phyloP scores from a whole-genome alignment of 2,329 filamentous ascomycete species.

The Torrubiella hemipterigena region DNA sequence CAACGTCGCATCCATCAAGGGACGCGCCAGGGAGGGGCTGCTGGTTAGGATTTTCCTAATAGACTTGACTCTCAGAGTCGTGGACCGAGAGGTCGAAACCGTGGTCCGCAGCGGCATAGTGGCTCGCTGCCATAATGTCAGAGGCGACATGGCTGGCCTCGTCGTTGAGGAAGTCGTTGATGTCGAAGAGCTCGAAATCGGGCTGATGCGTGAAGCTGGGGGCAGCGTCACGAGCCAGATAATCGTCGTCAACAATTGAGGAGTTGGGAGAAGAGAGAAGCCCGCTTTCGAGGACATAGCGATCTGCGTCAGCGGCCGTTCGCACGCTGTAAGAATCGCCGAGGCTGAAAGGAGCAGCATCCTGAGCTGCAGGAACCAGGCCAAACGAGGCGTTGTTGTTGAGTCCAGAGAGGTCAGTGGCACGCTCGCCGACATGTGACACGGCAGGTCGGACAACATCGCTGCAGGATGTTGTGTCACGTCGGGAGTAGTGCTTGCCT shows the following conservation, averaged over 20 bases:
- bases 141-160: constrained; percentile 31
- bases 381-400: constrained; percentile 27
- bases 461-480: constrained; percentile 99
- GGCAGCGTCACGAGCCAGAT: constrained; percentile 50
- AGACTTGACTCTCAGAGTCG: constrained; percentile 48
- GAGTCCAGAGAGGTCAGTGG: constrained; percentile 32
- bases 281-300: constrained; percentile 64
- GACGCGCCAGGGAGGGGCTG: constrained; percentile 65
- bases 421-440: constrained; percentile 81
- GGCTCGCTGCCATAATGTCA: constrained; percentile 36
- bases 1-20: constrained; percentile 62
- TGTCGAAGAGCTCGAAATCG: constrained; percentile 35
- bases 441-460: constrained; percentile 99
- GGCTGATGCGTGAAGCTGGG: constrained; percentile 28
- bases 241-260: constrained; percentile 53
- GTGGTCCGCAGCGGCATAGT: constrained; percentile 40
- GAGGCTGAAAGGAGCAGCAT: constrained; percentile 55
- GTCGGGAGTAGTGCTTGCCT: constrained; percentile 51
- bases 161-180: constrained; percentile 44
- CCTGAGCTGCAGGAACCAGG: constrained; percentile 41
- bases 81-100: constrained; percentile 38
- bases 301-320: constrained; percentile 60
- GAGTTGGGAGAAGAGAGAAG: constrained; percentile 63
- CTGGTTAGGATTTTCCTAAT: constrained; percentile 57
- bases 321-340: constrained; percentile 56